These are phyloP conservation scores for Dendrobium chrysotoxum DNA, from an alignment of 106 monocot species.

Conservation along the genomic window DNA sequence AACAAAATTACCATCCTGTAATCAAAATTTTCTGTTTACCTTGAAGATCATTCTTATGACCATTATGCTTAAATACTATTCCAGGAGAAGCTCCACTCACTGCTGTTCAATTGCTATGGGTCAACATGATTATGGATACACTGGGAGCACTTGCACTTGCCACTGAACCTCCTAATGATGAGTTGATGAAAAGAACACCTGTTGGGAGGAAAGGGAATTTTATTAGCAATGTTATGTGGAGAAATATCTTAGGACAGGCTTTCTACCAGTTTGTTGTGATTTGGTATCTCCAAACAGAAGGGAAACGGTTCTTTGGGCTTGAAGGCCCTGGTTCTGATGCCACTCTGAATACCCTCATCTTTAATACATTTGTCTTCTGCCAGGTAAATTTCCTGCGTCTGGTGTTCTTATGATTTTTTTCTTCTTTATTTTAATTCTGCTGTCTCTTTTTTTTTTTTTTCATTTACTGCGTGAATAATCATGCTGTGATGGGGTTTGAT, in stretches of 20 bases:
- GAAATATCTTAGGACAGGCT: slow-evolving; percentile 82
- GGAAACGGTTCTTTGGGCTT: slow-evolving; percentile 53
- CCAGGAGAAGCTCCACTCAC: slow-evolving; percentile 83
- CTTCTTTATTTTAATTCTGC: too few species aligned
- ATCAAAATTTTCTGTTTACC: not conserved
- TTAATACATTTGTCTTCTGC: slow-evolving; percentile 93
- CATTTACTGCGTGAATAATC: too few species aligned
- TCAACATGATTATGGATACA: slow-evolving; percentile 99
- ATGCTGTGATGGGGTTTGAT: too few species aligned
- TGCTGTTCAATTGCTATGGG: slow-evolving; percentile 97
- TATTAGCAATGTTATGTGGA: slow-evolving; percentile 95
- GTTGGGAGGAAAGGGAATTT: slow-evolving; percentile 85
- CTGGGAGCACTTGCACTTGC: slow-evolving; percentile 93
- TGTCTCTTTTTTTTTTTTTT: too few species aligned
- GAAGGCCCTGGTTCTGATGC: slow-evolving; percentile 51
- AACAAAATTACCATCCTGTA: not conserved
- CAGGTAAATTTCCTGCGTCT: slow-evolving; percentile 43
- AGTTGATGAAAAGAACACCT: slow-evolving; percentile 73
- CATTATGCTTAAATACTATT: not conserved
- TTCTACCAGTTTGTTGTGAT: slow-evolving; percentile 80
- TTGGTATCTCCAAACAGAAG: slow-evolving; percentile 84
- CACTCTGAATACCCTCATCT: slow-evolving; percentile 77
- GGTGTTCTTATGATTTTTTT: too few species aligned
- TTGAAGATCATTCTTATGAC: not conserved
- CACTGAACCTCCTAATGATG: slow-evolving; percentile 83